Evolutionary conservation across 2,329 filamentous ascomycete species (phyloP).

Genomic region (Chrysoporthe cubensis): DNA sequence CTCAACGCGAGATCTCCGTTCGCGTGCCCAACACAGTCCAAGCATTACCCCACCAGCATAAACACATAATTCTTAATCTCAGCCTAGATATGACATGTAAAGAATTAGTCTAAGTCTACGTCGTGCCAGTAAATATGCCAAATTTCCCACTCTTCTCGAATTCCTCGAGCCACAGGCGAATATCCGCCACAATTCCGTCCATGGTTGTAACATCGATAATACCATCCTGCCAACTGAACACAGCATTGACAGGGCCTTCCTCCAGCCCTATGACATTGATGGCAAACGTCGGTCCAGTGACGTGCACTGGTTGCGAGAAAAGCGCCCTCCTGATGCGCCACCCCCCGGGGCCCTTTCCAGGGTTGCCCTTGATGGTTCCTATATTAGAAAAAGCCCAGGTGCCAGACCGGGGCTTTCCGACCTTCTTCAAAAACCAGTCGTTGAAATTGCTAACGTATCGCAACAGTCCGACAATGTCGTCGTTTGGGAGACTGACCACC

Average conservation of each 20-base stretch:
- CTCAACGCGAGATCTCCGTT: too few relatives aligned
- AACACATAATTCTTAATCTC: too few relatives aligned
- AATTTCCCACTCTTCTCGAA: conserved; percentile 35
- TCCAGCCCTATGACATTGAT: conserved; percentile 53
- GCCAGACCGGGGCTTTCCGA: conserved; percentile 46
- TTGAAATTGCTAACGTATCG: conserved; percentile 49
- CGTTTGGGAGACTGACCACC: conserved; percentile 40
- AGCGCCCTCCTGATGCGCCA: conserved; percentile 49
- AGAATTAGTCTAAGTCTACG: not conserved
- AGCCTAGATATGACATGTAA: too few relatives aligned
- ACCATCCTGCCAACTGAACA: conserved; percentile 53
- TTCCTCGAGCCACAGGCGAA: conserved; percentile 38
- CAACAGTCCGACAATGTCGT: conserved; percentile 50
- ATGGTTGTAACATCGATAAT: conserved; percentile 45
- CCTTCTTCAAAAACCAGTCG: conserved; percentile 44
- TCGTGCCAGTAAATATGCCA: conserved; percentile 24
- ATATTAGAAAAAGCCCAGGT: conserved; percentile 60
- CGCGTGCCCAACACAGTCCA: too few relatives aligned
- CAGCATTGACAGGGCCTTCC: conserved; percentile 45
- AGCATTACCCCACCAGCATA: too few relatives aligned
- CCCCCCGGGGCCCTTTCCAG: conserved; percentile 22
- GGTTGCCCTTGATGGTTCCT: conserved; percentile 43
- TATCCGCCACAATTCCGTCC: conserved; percentile 42
- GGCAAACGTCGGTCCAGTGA: conserved; percentile 47
- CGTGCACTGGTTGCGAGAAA: conserved; percentile 54